Percentiles rank a stretch among this genome's conserved stretches.
These are phyloP conservation scores for Citrullus colocynthis DNA, from an alignment of 306 rosid species.

Conservation along the genomic window DNA sequence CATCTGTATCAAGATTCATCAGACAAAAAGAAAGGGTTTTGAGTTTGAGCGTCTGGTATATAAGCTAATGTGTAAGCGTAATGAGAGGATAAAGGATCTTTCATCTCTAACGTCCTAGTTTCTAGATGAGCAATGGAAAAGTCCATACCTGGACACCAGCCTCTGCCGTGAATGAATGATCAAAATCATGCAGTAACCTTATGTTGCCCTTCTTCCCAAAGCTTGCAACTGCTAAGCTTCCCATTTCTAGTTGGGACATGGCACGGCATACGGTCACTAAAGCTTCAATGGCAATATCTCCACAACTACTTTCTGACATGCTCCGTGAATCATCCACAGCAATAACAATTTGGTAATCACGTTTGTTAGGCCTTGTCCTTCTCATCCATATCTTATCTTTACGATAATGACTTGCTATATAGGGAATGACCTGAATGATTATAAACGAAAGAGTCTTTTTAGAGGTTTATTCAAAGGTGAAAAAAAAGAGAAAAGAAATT, in stretches of 20 bases:
- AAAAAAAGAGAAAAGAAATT: not conserved
- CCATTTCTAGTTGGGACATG: slow-evolving; percentile 77
- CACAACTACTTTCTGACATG: slow-evolving; percentile 73
- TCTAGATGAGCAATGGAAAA: not conserved
- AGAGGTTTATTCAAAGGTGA: not conserved
- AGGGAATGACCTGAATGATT: slow-evolving; percentile 55
- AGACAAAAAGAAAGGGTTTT: not conserved
- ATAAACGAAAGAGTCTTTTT: not conserved
- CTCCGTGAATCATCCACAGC: slow-evolving; percentile 93
- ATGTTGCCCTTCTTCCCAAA: slow-evolving; percentile 85
- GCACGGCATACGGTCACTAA: slow-evolving; percentile 90
- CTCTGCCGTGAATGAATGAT: slow-evolving; percentile 62
- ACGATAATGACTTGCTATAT: slow-evolving; percentile 66
- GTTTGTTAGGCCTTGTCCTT: slow-evolving; percentile 84
- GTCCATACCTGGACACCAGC: slow-evolving; percentile 51
- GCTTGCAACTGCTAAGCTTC: slow-evolving; percentile 76
- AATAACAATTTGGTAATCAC: slow-evolving; percentile 86
- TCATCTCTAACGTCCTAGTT: not conserved
- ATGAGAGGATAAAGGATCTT: not conserved
- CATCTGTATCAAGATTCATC: slow-evolving; percentile 32
- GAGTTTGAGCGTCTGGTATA: not conserved
- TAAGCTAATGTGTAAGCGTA: not conserved
- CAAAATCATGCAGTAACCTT: slow-evolving; percentile 72
- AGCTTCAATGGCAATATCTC: slow-evolving; percentile 70
- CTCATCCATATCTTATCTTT: slow-evolving; percentile 92